phyloP scores from a whole-genome alignment of 345 rosid genomes.

The Euphorbia pulcherrima region DNA sequence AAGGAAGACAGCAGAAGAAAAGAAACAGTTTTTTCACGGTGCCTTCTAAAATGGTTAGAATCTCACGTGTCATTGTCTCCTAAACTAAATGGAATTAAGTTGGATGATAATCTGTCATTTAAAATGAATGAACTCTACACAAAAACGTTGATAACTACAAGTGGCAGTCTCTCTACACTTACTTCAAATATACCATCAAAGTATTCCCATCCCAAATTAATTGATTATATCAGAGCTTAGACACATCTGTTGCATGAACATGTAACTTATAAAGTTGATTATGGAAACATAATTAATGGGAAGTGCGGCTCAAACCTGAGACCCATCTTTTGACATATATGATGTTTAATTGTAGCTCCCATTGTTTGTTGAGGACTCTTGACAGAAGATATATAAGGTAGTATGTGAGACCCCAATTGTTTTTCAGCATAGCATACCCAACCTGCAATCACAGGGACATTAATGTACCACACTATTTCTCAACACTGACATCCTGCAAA shows the following conservation, averaged over 20 bases:
- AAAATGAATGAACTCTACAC: background rate
- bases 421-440: slow-evolving; percentile 99
- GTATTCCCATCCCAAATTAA: background rate
- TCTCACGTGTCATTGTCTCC: background rate
- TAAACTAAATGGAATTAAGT: background rate
- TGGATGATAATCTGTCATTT: background rate
- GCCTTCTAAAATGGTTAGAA: background rate
- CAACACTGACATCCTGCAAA: background rate
- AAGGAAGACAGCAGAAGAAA: background rate
- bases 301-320: slow-evolving; percentile 40
- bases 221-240: too few species aligned
- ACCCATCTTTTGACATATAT: slow-evolving; percentile 56
- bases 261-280: background rate
- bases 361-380: slow-evolving; percentile 95
- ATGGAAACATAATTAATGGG: background rate
- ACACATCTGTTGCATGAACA: background rate
- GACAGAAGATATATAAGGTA: slow-evolving; percentile 80
- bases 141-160: background rate
- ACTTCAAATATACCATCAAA: background rate
- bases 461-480: background rate
- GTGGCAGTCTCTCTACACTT: background rate
- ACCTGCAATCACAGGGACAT: slow-evolving; percentile 46
- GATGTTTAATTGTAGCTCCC: slow-evolving; percentile 76
- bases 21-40: background rate
- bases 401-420: slow-evolving; percentile 73